Conservation (phyloP, 2,329 filamentous ascomycete species). For the Onygenales sp. region DNA sequence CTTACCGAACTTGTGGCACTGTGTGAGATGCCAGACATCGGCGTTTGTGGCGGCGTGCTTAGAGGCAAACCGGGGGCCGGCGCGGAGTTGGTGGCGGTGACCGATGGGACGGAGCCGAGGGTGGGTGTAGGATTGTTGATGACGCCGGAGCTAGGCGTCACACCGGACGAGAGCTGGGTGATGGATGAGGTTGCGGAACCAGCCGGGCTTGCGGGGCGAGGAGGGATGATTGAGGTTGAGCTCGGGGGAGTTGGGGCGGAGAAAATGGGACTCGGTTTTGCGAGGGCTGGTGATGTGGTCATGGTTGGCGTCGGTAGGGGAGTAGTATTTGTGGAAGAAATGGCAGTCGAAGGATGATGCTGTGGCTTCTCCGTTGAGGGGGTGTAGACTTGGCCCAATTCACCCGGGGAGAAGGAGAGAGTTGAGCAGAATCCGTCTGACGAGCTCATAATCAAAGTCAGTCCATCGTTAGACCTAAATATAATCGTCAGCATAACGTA, state of each 20-base stretch:
- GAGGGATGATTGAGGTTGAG: constrained; percentile 31
- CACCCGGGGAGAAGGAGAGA: constrained; percentile 70
- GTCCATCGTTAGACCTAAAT: constrained; percentile 61
- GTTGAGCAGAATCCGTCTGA: constrained; percentile 97
- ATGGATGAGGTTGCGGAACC: constrained; percentile 66
- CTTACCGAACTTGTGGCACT: constrained; percentile 47
- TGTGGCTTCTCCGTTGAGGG: constrained; percentile 31
- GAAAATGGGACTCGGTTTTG: constrained; percentile 47
- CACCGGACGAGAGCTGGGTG: constrained; percentile 1
- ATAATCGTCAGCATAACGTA: constrained; percentile 17
- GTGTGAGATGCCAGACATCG: constrained; percentile 43
- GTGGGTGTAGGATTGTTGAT: constrained; percentile 72
- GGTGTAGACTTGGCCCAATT: constrained; percentile 74
- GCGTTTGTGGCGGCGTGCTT: constrained; percentile 85
- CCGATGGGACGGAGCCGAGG: constrained; percentile 64
- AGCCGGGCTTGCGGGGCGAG: constrained; percentile 69
- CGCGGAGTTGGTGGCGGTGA: constrained; percentile 61
- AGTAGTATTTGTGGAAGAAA: constrained; percentile 53
- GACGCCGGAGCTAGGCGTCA: constrained; percentile 2
- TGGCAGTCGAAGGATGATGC: constrained; percentile 27
- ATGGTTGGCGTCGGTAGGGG: constrained; percentile 63
- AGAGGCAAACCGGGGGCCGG: constrained; percentile 52
- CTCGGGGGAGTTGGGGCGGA: constrained; percentile 46
- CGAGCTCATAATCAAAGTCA: constrained; percentile 84
- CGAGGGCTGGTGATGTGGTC: constrained; percentile 48